phyloP scores from a whole-genome alignment of 73 alveolate species.

The Symbiodinium pilosum region DNA sequence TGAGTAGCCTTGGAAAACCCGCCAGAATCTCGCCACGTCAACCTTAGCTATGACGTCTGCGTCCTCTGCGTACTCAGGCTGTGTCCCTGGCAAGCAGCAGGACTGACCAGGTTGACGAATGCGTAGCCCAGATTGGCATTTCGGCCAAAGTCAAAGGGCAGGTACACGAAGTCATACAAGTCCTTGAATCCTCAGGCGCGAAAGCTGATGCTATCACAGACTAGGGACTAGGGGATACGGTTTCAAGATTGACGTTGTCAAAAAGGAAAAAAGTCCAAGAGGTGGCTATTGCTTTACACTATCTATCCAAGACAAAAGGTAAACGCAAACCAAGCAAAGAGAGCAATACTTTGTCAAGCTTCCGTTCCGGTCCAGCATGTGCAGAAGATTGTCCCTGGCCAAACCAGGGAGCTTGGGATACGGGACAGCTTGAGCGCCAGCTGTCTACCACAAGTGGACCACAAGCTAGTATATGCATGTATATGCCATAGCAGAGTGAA shows the following conservation, averaged over 20 bases:
- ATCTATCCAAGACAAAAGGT: too few relatives aligned
- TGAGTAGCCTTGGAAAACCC: conserved; percentile 18
- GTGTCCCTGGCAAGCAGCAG: neutral
- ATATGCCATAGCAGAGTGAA: too few relatives aligned
- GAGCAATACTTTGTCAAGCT: neutral
- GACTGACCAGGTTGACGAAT: conserved; percentile 18
- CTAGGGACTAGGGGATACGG: too few relatives aligned
- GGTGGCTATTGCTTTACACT: too few relatives aligned
- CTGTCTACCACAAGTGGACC: too few relatives aligned
- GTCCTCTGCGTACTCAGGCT: too few relatives aligned
- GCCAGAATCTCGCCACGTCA: neutral
- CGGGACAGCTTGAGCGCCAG: too few relatives aligned
- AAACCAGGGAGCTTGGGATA: neutral
- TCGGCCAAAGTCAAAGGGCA: conserved; percentile 28
- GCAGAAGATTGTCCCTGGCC: conserved; percentile 16
- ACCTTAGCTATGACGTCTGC: neutral
- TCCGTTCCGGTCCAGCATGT: neutral
- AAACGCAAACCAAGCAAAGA: too few relatives aligned
- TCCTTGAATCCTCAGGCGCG: neutral
- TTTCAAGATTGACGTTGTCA: too few relatives aligned
- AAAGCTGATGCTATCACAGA: too few relatives aligned
- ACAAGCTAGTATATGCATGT: too few relatives aligned
- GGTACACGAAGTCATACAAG: conserved; percentile 5
- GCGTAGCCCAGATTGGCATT: conserved; percentile 31
- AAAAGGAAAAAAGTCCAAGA: too few relatives aligned